Conservation (phyloP, 129 eudicot genomes). For the Lactuca saligna region DNA sequence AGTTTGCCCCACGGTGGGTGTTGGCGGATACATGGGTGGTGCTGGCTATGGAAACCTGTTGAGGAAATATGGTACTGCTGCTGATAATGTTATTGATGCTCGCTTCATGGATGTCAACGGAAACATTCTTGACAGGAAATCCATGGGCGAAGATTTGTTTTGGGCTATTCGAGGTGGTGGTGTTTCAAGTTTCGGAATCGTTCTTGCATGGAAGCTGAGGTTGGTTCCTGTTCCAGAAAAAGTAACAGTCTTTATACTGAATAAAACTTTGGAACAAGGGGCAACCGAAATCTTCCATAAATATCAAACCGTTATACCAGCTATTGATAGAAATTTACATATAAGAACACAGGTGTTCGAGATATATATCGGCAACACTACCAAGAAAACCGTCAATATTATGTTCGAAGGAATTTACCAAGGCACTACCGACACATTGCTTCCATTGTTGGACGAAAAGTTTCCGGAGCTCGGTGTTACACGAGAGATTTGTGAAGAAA, state of each 20-base stretch:
- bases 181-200: not conserved
- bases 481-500: not conserved
- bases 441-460: not conserved
- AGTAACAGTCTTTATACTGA: slow-evolving; percentile 4
- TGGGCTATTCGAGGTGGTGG: not conserved
- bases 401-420: not conserved
- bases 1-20: slow-evolving; percentile 25
- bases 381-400: not conserved
- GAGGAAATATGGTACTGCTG: not conserved
- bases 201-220: not conserved
- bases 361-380: not conserved
- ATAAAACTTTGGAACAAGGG: slow-evolving; percentile 4
- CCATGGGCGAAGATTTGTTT: not conserved
- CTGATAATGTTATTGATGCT: not conserved
- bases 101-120: not conserved
- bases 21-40: slow-evolving; percentile 21
- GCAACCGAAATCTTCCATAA: not conserved
- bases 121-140: not conserved
- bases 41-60: slow-evolving; percentile 12
- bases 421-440: not conserved
- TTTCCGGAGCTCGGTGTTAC: slow-evolving; percentile 18
- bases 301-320: not conserved
- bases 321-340: not conserved
- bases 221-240: not conserved
- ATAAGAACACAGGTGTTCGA: not conserved